Percentiles rank a stretch among this genome's conserved stretches.
phyloP scores from a whole-genome alignment of 1,284 basidiomycete genomes.

The Coriolopsis trogii region DNA sequence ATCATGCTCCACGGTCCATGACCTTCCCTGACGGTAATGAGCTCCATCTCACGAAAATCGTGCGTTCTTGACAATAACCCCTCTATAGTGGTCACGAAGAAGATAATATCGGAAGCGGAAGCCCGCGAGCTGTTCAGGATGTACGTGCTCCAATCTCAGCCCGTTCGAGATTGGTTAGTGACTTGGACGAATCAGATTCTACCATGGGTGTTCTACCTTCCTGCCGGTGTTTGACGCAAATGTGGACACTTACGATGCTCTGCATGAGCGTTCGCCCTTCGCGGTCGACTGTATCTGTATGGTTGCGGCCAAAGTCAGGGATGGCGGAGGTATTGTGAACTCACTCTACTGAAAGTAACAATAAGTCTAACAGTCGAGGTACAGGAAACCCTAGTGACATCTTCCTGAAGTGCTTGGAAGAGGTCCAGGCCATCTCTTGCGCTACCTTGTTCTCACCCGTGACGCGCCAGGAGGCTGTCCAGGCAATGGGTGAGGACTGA shows the following conservation, averaged over 20 bases:
- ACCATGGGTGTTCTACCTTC: conserved; percentile 87
- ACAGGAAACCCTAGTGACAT: conserved; percentile 67
- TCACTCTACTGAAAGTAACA: not conserved
- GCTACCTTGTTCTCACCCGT: conserved; percentile 87
- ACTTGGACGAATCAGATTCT: conserved; percentile 59
- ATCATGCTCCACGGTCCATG: conserved; percentile 56
- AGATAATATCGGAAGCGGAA: conserved; percentile 77
- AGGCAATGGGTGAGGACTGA: conserved; percentile 77
- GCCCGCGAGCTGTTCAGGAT: conserved; percentile 84
- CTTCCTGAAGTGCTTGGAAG: conserved; percentile 70
- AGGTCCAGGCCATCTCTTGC: conserved; percentile 83
- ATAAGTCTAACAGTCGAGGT: conserved; percentile 1
- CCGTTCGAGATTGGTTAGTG: conserved; percentile 9
- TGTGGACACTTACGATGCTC: conserved; percentile 78
- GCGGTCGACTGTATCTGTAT: conserved; percentile 87
- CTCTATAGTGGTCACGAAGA: conserved; percentile 73
- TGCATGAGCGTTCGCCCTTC: conserved; percentile 83
- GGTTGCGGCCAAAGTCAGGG: conserved; percentile 85
- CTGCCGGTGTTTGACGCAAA: conserved; percentile 82
- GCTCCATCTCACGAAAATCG: not conserved
- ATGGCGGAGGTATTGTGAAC: conserved; percentile 71
- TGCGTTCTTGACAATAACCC: conserved; percentile 9
- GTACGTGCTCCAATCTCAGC: conserved; percentile 45
- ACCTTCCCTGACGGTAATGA: conserved; percentile 69
- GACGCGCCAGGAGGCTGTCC: conserved; percentile 80